Evolutionary conservation across 805 yeast species (phyloP).

Genomic region (Kodamaea sagamina): DNA sequence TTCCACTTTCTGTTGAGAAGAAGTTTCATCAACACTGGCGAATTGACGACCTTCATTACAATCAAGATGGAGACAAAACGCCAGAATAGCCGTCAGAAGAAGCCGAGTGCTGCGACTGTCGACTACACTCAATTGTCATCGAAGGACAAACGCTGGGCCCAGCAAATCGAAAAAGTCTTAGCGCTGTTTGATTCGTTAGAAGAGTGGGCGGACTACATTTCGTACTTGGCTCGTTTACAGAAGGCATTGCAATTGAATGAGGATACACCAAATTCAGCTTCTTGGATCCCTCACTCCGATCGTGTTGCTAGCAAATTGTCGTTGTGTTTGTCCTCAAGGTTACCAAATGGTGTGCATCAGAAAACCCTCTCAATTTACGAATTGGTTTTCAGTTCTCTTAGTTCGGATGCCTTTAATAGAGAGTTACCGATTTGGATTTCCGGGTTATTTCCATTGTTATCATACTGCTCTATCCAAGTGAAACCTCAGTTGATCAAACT

Average conservation of each 20-base stretch:
- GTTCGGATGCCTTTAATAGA: slow-evolving; percentile 52
- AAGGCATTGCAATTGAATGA: slow-evolving; percentile 56
- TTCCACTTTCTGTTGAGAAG: too few species aligned
- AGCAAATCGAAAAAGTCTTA: slow-evolving; percentile 73
- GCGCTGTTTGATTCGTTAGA: slow-evolving; percentile 75
- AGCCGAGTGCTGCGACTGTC: background rate
- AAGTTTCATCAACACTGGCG: too few species aligned
- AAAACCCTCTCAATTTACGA: slow-evolving; percentile 80
- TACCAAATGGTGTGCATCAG: slow-evolving; percentile 96
- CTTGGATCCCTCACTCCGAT: slow-evolving; percentile 66
- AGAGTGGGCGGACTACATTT: slow-evolving; percentile 98
- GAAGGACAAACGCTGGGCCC: slow-evolving; percentile 61
- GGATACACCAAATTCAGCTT: slow-evolving; percentile 27
- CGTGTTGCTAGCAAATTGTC: slow-evolving; percentile 72
- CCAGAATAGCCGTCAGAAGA: background rate
- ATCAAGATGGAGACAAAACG: slow-evolving; percentile 5
- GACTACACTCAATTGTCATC: slow-evolving; percentile 14
- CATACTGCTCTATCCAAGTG: slow-evolving; percentile 86
- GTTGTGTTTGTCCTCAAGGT: slow-evolving; percentile 72
- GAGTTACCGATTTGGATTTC: slow-evolving; percentile 83
- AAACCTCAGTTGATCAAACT: slow-evolving; percentile 74
- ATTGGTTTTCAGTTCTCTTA: slow-evolving; percentile 64
- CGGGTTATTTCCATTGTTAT: slow-evolving; percentile 85
- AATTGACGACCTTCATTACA: background rate
- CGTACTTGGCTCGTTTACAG: slow-evolving; percentile 77